phyloP scores from a whole-genome alignment of 140 eudicot genomes.

The Stevia rebaudiana region DNA sequence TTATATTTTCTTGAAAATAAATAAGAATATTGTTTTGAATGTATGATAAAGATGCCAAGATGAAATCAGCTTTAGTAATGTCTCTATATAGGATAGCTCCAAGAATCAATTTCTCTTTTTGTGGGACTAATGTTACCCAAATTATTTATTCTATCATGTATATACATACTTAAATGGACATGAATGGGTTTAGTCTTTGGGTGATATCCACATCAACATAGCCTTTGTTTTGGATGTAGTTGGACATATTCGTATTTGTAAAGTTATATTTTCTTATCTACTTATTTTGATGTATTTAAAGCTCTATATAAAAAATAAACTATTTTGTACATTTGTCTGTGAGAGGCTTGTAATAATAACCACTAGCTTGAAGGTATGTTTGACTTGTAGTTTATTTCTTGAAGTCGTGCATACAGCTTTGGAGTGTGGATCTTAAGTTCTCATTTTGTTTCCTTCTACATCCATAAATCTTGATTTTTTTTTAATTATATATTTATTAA shows the following conservation, averaged over 20 bases:
- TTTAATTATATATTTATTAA: too few relatives aligned
- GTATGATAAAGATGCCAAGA: neutral
- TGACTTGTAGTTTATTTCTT: neutral
- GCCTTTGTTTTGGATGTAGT: constrained; percentile 2
- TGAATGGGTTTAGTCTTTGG: constrained; percentile 2
- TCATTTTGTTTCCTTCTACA: neutral
- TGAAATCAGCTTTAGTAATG: constrained; percentile 5
- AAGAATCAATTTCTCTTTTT: neutral
- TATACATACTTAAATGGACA: neutral
- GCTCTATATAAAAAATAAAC: neutral
- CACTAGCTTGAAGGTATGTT: neutral
- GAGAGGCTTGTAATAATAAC: neutral
- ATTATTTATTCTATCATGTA: neutral
- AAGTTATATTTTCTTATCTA: neutral
- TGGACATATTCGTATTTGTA: neutral
- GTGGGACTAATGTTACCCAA: neutral
- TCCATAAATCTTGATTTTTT: neutral
- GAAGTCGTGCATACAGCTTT: neutral
- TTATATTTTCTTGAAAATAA: neutral
- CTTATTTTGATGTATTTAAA: neutral
- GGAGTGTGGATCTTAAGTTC: too few relatives aligned
- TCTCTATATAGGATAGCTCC: neutral
- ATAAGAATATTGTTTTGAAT: neutral
- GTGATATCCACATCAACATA: neutral
- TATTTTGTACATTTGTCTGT: neutral